These are phyloP conservation scores for Geosmithia morbida DNA, from an alignment of 2,329 filamentous ascomycete genomes.

Conservation along the genomic window DNA sequence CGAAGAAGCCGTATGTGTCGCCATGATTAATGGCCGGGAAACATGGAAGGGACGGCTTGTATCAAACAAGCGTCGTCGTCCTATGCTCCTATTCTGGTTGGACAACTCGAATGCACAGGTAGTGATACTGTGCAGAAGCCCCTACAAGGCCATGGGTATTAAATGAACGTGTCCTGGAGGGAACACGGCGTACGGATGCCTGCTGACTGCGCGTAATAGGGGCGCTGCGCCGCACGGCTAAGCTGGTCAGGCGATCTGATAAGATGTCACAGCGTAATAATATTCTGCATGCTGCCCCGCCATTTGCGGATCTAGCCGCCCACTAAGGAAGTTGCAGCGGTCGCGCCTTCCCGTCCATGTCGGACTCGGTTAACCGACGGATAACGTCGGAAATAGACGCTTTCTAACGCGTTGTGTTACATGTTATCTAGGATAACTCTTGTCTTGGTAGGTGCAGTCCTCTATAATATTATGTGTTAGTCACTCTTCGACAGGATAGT, in stretches of 20 bases:
- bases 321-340: not conserved
- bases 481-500: too few relatives aligned
- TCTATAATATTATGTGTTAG: too few relatives aligned
- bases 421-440: too few relatives aligned
- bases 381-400: not conserved
- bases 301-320: slow-evolving; percentile 1
- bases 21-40: not conserved
- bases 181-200: not conserved
- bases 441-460: too few relatives aligned
- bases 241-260: not conserved
- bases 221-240: not conserved
- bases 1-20: not conserved
- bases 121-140: not conserved
- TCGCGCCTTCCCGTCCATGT: not conserved
- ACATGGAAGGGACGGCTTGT: too few relatives aligned
- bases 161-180: not conserved
- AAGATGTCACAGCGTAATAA: slow-evolving; percentile 1
- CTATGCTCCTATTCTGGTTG: too few relatives aligned
- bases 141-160: not conserved
- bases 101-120: too few relatives aligned
- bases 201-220: not conserved
- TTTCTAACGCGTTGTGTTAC: not conserved
- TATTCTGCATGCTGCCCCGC: not conserved
- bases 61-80: not conserved
- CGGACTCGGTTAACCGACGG: not conserved